Conservation (phyloP, 2,329 filamentous ascomycete species). For the Aureobasidium sp. region DNA sequence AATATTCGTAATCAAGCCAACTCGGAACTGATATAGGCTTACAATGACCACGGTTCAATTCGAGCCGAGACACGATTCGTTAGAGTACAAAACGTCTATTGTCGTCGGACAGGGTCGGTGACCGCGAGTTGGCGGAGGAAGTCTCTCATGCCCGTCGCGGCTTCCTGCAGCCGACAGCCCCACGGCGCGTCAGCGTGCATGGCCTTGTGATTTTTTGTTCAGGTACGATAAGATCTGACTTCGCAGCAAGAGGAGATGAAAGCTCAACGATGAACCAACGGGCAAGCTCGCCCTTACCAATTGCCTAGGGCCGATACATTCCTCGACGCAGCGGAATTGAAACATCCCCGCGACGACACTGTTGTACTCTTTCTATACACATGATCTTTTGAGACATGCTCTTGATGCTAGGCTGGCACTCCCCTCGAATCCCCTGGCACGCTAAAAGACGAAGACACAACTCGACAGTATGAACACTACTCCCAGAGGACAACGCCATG, state of each 20-base stretch:
- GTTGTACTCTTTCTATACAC: background rate
- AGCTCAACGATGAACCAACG: background rate
- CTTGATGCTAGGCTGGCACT: conserved; percentile 17
- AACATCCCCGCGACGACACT: background rate
- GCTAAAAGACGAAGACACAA: background rate
- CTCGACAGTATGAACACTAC: background rate
- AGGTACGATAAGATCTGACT: background rate
- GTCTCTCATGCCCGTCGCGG: background rate
- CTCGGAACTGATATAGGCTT: too few species aligned
- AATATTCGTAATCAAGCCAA: too few species aligned
- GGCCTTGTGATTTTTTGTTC: background rate
- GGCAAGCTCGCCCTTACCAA: background rate
- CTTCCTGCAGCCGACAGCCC: conserved; percentile 1
- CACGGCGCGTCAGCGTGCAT: conserved; percentile 12
- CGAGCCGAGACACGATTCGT: too few species aligned
- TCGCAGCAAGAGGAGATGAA: background rate
- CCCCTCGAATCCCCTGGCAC: conserved; percentile 19
- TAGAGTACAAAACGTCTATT: too few species aligned
- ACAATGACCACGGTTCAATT: too few species aligned
- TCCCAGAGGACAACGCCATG: conserved; percentile 6
- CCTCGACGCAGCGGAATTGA: background rate
- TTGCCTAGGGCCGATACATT: background rate
- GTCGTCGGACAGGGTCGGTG: background rate
- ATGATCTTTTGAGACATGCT: conserved; percentile 15
- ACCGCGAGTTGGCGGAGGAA: background rate